phyloP scores from a whole-genome alignment of 1,284 basidiomycete species.

The Tetrapyrgos nigripes region DNA sequence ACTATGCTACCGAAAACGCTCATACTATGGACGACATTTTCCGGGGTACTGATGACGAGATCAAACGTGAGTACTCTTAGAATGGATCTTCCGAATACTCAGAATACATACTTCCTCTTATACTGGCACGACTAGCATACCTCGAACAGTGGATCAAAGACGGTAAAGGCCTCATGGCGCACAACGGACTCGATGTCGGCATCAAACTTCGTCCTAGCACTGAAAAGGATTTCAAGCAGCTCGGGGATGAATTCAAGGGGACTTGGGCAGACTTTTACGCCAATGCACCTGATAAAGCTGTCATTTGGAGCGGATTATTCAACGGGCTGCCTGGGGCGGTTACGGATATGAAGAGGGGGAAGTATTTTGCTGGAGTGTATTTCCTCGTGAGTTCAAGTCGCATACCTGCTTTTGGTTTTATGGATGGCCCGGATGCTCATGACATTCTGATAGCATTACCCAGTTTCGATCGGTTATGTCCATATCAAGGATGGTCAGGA shows the following conservation, averaged over 20 bases:
- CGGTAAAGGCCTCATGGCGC: constrained; percentile 54
- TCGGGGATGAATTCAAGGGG: constrained; percentile 50
- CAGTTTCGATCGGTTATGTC: constrained; percentile 40
- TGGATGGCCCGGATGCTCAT: no score
- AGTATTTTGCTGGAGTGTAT: constrained; percentile 39
- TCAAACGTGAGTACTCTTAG: constrained; percentile 31
- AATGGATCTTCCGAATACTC: not conserved
- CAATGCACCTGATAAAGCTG: constrained; percentile 54
- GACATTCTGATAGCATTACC: constrained; percentile 34
- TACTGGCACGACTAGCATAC: constrained; percentile 44
- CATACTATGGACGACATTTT: constrained; percentile 53
- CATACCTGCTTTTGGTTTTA: not conserved
- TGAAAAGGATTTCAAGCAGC: constrained; percentile 44
- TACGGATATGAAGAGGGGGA: constrained; percentile 36
- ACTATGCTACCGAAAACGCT: constrained; percentile 43
- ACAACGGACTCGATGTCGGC: constrained; percentile 57
- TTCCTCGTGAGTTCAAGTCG: constrained; percentile 34
- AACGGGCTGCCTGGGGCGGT: constrained; percentile 31
- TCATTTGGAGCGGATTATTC: constrained; percentile 40
- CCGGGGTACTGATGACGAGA: constrained; percentile 39
- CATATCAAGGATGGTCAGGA: constrained; percentile 43
- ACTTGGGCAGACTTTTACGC: constrained; percentile 51
- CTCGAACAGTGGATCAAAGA: constrained; percentile 47
- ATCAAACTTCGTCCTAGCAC: constrained; percentile 54
- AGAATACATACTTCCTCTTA: no score